Evolutionary conservation across 139 green algal species (phyloP).

Genomic region (Prasinococcaceae sp.): DNA sequence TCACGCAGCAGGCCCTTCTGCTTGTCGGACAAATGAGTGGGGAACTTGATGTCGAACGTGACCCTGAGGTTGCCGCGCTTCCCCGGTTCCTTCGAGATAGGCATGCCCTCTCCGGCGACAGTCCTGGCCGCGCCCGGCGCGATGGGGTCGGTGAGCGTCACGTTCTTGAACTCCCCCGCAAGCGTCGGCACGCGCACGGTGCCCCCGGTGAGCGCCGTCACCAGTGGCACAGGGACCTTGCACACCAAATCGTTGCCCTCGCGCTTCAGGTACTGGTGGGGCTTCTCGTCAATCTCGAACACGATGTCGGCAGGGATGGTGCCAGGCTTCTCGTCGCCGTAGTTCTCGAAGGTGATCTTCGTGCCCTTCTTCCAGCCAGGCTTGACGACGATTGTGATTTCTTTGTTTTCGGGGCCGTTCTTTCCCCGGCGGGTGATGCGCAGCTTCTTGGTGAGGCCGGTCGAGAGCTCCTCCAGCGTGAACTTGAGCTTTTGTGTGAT

Average conservation of each 20-base stretch:
- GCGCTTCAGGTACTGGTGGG: slow-evolving; percentile 59
- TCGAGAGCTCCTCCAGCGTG: slow-evolving; percentile 46
- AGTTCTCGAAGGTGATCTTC: slow-evolving; percentile 80
- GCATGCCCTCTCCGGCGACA: slow-evolving; percentile 28
- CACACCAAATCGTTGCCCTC: slow-evolving; percentile 74
- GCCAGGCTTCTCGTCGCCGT: slow-evolving; percentile 68
- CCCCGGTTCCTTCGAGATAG: slow-evolving; percentile 24
- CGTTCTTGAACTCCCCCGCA: slow-evolving; percentile 10
- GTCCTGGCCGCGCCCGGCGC: slow-evolving; percentile 24
- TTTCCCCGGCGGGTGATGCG: not conserved
- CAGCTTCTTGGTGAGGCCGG: slow-evolving; percentile 45
- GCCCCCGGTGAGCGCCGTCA: slow-evolving; percentile 12
- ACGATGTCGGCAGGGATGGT: slow-evolving; percentile 64
- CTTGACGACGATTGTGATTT: slow-evolving; percentile 77
- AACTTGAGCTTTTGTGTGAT: slow-evolving; percentile 30
- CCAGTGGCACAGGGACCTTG: slow-evolving; percentile 15
- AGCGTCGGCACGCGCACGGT: slow-evolving; percentile 22
- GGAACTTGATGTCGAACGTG: slow-evolving; percentile 31
- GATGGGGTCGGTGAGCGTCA: slow-evolving; percentile 17
- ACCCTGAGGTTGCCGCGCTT: slow-evolving; percentile 26
- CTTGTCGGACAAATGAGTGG: slow-evolving; percentile 6
- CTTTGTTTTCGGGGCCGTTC: no score
- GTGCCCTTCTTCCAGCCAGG: slow-evolving; percentile 90
- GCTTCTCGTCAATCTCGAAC: slow-evolving; percentile 82
- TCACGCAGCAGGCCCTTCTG: slow-evolving; percentile 19